Conservation (phyloP, 192 early-diverging fungal species). For the Phycomyces nitens region DNA sequence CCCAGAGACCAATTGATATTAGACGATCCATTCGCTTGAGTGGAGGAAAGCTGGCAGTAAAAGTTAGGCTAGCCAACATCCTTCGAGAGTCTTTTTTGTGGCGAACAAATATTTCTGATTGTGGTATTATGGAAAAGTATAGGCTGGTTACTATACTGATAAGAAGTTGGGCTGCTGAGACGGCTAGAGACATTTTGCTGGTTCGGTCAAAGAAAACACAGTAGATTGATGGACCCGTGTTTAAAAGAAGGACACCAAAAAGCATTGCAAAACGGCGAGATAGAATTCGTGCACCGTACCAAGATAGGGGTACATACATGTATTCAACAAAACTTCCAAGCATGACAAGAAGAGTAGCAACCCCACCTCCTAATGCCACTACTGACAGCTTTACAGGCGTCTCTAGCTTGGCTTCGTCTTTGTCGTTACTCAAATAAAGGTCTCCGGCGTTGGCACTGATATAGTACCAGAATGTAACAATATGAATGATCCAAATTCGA, state of each 20-base stretch:
- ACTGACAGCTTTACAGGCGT: conserved; percentile 54
- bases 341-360: conserved; percentile 65
- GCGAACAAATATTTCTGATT: conserved; percentile 53
- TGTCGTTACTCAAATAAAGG: conserved; percentile 48
- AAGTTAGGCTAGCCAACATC: conserved; percentile 52
- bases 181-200: conserved; percentile 43
- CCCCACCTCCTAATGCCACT: conserved; percentile 63
- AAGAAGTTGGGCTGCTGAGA: conserved; percentile 68
- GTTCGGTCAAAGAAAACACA: conserved; percentile 46
- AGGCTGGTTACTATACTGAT: conserved; percentile 64
- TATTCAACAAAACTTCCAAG: conserved; percentile 66
- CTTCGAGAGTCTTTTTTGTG: conserved; percentile 34
- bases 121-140: conserved; percentile 64
- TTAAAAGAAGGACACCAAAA: conserved; percentile 57
- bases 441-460: conserved; percentile 66
- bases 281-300: conserved; percentile 50
- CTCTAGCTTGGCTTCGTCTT: conserved; percentile 35
- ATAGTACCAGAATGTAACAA: conserved; percentile 77
- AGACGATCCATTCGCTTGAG: conserved; percentile 62
- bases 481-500: conserved; percentile 84
- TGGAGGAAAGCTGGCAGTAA: conserved; percentile 71
- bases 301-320: conserved; percentile 66
- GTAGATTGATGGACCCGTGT: conserved; percentile 65
- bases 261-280: conserved; percentile 54
- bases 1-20: conserved; percentile 71